Evolutionary conservation across 2,329 filamentous ascomycete genomes (phyloP).

Genomic region (Rhynchosporium graminicola): DNA sequence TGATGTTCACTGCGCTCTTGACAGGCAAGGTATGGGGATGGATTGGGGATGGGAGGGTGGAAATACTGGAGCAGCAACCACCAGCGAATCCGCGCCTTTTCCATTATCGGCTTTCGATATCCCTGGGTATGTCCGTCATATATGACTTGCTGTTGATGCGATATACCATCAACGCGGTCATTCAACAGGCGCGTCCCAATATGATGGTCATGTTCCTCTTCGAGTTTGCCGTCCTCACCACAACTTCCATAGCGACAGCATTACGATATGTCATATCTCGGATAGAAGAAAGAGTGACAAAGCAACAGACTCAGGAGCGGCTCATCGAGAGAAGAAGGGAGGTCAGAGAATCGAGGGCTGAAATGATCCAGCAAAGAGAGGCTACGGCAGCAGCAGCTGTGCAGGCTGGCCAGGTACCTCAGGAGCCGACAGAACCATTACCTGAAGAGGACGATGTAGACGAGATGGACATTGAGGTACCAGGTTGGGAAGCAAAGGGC

Average conservation of each 20-base stretch:
- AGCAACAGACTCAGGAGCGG: constrained; percentile 70
- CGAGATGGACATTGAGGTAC: constrained; percentile 91
- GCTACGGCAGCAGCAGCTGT: constrained; percentile 44
- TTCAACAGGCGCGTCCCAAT: constrained; percentile 84
- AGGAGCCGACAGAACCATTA: constrained; percentile 46
- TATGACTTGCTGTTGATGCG: constrained; percentile 81
- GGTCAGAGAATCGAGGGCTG: constrained; percentile 59
- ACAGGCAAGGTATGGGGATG: constrained; percentile 98
- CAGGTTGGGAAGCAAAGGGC: constrained; percentile 95
- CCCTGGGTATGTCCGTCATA: constrained; percentile 73
- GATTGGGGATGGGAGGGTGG: constrained; percentile 94
- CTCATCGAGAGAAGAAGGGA: constrained; percentile 69
- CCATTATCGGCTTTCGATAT: constrained; percentile 78
- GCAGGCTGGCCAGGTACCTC: constrained; percentile 35
- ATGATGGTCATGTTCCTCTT: constrained; percentile 99
- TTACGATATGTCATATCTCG: constrained; percentile 78
- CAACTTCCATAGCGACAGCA: constrained; percentile 77
- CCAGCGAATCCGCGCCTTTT: constrained; percentile 86
- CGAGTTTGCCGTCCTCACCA: constrained; percentile 85
- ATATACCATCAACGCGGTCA: constrained; percentile 80
- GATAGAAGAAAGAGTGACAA: constrained; percentile 73
- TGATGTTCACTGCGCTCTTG: constrained; percentile 92
- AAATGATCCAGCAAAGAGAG: constrained; percentile 45
- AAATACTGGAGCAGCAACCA: constrained; percentile 92
- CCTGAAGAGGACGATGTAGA: constrained; percentile 76